phyloP scores from a whole-genome alignment of 495 filamentous ascomycete genomes.

The Talaromyces wortmannii region DNA sequence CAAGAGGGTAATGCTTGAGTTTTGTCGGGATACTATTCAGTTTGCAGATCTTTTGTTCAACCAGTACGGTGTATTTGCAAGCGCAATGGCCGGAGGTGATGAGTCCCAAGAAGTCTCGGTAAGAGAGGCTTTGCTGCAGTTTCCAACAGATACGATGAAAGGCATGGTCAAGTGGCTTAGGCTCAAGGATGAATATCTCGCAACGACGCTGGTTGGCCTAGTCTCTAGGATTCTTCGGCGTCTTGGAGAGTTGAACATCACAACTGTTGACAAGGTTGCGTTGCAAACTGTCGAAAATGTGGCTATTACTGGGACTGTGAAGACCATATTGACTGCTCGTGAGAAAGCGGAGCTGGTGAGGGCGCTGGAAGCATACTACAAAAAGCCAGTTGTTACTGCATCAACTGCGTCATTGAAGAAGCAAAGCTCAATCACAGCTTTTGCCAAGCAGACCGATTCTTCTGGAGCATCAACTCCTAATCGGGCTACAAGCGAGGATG shows the following conservation, averaged over 20 bases:
- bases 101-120: slow-evolving; percentile 30
- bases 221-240: slow-evolving; percentile 66
- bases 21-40: slow-evolving; percentile 89
- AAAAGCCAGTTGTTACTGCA: slow-evolving; percentile 41
- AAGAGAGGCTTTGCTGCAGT: slow-evolving; percentile 39
- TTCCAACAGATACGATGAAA: slow-evolving; percentile 57
- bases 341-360: slow-evolving; percentile 78
- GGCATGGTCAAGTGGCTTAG: slow-evolving; percentile 76
- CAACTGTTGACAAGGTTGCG: slow-evolving; percentile 52
- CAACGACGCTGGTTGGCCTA: slow-evolving; percentile 61
- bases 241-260: slow-evolving; percentile 61
- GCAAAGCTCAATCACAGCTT: slow-evolving; percentile 62
- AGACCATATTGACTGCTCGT: slow-evolving; percentile 65
- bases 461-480: slow-evolving; percentile 24
- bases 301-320: slow-evolving; percentile 48
- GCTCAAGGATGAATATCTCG: slow-evolving; percentile 77
- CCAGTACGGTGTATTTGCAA: slow-evolving; percentile 71
- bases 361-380: slow-evolving; percentile 71
- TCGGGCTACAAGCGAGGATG: slow-evolving; percentile 25
- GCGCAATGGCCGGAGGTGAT: slow-evolving; percentile 48
- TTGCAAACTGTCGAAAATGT: slow-evolving; percentile 55
- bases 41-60: slow-evolving; percentile 80
- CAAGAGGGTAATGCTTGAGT: slow-evolving; percentile 75
- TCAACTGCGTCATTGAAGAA: slow-evolving; percentile 47
- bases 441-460: slow-evolving; percentile 37